Conservation (phyloP, 768 basidiomycete species). For the Thelephora ganbajun region DNA sequence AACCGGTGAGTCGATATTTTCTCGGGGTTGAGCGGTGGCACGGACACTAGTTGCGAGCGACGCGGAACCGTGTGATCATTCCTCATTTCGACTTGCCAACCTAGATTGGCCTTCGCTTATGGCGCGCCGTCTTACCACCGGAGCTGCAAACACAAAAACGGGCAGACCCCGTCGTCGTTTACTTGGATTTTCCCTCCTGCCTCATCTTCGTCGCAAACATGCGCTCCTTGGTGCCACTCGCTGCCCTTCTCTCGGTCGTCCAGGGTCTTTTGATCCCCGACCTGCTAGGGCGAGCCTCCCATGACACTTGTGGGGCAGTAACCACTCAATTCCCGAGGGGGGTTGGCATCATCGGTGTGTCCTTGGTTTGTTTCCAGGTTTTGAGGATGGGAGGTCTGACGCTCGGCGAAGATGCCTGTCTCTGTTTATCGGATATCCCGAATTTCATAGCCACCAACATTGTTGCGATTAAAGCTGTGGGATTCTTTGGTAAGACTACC, state of each 20-base stretch:
- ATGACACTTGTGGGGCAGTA: neutral
- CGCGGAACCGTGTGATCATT: too few relatives aligned
- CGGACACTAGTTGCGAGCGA: too few relatives aligned
- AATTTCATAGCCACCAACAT: constrained; percentile 20
- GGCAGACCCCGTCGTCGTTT: too few relatives aligned
- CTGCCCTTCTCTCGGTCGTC: neutral
- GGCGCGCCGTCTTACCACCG: too few relatives aligned
- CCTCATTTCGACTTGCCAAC: too few relatives aligned
- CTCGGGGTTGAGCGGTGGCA: too few relatives aligned
- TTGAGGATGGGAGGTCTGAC: neutral
- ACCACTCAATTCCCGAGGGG: neutral
- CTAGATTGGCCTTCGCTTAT: too few relatives aligned
- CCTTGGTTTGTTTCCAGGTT: neutral
- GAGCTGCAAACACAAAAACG: too few relatives aligned
- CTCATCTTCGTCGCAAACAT: neutral
- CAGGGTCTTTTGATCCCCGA: neutral
- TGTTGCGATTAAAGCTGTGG: constrained; percentile 17
- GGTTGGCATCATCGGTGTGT: neutral
- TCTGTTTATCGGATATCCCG: constrained; percentile 28
- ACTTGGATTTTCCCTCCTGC: too few relatives aligned
- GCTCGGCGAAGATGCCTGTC: constrained; percentile 22
- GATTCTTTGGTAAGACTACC: constrained; percentile 16
- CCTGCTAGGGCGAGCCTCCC: neutral
- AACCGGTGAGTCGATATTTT: too few relatives aligned
- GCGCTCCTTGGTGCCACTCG: neutral